Percentiles rank a stretch among this genome's conserved stretches.
phyloP scores from a whole-genome alignment of 2,329 filamentous ascomycete genomes.

The Fusarium equiseti region DNA sequence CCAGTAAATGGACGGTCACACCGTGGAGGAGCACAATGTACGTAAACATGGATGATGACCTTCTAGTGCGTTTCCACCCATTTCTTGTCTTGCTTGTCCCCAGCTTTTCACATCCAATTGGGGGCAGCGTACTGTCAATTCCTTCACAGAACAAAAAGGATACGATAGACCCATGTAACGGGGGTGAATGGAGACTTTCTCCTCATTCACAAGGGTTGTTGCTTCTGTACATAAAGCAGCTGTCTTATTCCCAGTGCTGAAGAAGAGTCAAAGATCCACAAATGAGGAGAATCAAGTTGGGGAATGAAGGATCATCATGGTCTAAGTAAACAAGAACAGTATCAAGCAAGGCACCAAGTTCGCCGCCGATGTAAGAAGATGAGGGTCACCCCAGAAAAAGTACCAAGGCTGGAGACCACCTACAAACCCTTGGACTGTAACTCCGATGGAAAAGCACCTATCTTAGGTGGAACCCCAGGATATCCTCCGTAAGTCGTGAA shows the following conservation, averaged over 20 bases:
- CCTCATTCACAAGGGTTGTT: not conserved
- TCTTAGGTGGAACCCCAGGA: slow-evolving; percentile 31
- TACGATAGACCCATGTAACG: slow-evolving; percentile 3
- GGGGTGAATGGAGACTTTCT: not conserved
- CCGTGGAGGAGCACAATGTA: slow-evolving; percentile 35
- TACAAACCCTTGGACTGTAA: slow-evolving; percentile 11
- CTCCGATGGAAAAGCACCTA: slow-evolving; percentile 17
- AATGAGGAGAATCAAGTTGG: slow-evolving; percentile 32
- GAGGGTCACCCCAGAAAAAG: slow-evolving; percentile 35
- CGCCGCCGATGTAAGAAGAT: slow-evolving; percentile 27
- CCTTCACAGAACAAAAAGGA: slow-evolving; percentile 1
- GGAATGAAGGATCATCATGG: slow-evolving; percentile 11
- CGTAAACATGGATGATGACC: slow-evolving; percentile 38
- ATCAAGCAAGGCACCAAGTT: slow-evolving; percentile 28
- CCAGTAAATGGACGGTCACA: slow-evolving; percentile 20
- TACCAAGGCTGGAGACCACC: slow-evolving; percentile 23
- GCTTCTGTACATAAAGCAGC: not conserved
- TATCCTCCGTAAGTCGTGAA: not conserved
- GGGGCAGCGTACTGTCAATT: slow-evolving; percentile 6
- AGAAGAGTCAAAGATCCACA: slow-evolving; percentile 21
- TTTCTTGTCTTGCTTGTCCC: slow-evolving; percentile 7
- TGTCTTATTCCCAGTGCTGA: not conserved
- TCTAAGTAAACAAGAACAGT: not conserved
- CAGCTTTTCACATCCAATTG: slow-evolving; percentile 39
- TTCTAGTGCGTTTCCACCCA: slow-evolving; percentile 33